Conservation (phyloP, 176 grass and related monocot genomes). For the Carex parvula region DNA sequence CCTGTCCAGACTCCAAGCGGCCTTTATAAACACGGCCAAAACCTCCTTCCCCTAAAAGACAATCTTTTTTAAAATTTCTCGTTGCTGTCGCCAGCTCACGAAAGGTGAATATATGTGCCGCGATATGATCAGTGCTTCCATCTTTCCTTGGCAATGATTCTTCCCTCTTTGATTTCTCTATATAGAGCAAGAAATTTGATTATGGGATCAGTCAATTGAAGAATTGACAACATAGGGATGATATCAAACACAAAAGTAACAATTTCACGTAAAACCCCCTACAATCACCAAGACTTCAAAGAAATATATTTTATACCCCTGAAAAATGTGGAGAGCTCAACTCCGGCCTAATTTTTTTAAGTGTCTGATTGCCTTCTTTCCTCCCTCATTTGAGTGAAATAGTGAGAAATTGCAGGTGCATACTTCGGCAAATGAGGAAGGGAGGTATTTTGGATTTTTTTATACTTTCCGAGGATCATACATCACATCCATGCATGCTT, state of each 20-base stretch:
- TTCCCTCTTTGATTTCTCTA: conserved; percentile 19
- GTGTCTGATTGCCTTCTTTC: neutral
- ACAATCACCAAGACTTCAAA: neutral
- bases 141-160: conserved; percentile 21
- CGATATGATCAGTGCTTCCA: conserved; percentile 36
- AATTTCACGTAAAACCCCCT: neutral
- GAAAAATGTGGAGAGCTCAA: neutral
- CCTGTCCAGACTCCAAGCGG: conserved; percentile 30
- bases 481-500: neutral
- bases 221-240: neutral
- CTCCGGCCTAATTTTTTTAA: neutral
- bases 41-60: conserved; percentile 40
- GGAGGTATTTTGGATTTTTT: neutral
- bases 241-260: neutral
- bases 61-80: conserved; percentile 39
- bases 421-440: neutral
- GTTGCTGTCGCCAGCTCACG: conserved; percentile 35
- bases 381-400: neutral
- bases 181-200: neutral
- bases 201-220: neutral
- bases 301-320: neutral
- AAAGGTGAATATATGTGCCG: conserved; percentile 38
- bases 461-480: neutral
- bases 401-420: neutral
- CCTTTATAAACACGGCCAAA: conserved; percentile 48